A percentile compares a stretch with the other conserved stretches of the same genome.
phyloP scores from a whole-genome alignment of 805 yeast genomes.

The Candida sonorensis region DNA sequence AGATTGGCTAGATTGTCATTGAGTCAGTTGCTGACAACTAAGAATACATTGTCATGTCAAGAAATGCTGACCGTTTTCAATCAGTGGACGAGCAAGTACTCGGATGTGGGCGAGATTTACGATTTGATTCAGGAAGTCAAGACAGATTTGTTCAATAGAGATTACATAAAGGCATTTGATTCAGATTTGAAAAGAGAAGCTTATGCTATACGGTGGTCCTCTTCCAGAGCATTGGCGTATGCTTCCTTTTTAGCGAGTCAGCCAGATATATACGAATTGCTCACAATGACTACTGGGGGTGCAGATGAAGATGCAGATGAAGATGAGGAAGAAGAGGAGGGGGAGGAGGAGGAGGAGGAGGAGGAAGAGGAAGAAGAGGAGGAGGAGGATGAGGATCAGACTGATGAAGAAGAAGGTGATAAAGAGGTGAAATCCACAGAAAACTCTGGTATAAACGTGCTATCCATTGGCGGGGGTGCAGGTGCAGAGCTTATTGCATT shows the following conservation, averaged over 20 bases:
- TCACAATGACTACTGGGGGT: constrained; percentile 9
- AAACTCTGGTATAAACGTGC: constrained; percentile 25
- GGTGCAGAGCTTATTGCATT: constrained; percentile 72
- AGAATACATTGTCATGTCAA: constrained; percentile 27
- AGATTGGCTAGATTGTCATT: constrained; percentile 2
- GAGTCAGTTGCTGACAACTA: constrained; percentile 13
- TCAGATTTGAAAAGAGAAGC: constrained; percentile 60
- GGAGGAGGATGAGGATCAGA: background rate
- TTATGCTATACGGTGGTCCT: constrained; percentile 80
- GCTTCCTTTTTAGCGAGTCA: constrained; percentile 56
- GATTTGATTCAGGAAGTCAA: constrained; percentile 62
- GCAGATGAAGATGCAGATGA: background rate
- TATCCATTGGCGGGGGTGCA: constrained; percentile 87
- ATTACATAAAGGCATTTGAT: constrained; percentile 65
- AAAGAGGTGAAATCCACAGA: no score
- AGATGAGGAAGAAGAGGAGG: background rate
- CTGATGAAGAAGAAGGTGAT: constrained; percentile 11
- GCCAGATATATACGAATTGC: constrained; percentile 31
- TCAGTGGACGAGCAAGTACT: constrained; percentile 25
- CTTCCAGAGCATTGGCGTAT: constrained; percentile 73
- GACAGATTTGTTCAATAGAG: constrained; percentile 59
- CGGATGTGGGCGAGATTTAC: constrained; percentile 29
- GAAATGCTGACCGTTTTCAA: constrained; percentile 27
- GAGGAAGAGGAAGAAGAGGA: background rate
- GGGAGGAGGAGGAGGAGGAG: background rate